Evolutionary conservation across 495 filamentous ascomycete genomes (phyloP), one percentile per base, ranked within the genome.

Genomic region (Tuber umbilicatum): DNA sequence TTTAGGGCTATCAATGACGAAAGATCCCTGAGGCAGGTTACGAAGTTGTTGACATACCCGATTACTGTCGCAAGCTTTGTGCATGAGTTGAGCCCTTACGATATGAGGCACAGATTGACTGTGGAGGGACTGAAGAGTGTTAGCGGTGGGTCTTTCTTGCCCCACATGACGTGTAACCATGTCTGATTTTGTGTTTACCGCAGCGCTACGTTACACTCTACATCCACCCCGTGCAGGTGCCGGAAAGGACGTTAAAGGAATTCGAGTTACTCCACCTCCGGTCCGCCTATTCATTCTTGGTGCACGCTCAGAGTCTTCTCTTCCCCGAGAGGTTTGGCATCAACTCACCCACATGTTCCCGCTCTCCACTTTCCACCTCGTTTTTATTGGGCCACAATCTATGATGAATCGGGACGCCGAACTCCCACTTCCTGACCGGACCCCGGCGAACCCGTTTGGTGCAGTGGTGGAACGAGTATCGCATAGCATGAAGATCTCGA

Each of bases 361-460:
- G 16, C 87, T 89, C 69, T 87, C 90, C 5, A 84, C 87, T 84
- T 89, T 94, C 77, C 93, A 97, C 81, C 84, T 99, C 10, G 89
- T 97, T 82, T 95, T 99, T 82, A 96, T 99, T 81, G 95, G 95
- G 3, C 95, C 95, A 0, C 95, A 99, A 84, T 91, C 91, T 80
- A 98, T 99, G 93, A 84, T 89, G 31, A 94, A 94, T 82, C 90
- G 96, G 76, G 91, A 97, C 76, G 86, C 88, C 55, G 95, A 99
- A 82, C 95, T 94, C 82, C 95, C 95, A 0, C 87, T 98, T 23
- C 95, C 95, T 5, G 89, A 91, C 70, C 90, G 93, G 64, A 95
- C 91, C 0, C 87, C 92, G 3, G 83, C 84, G 4, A 99, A 99
- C 79, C 95, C 96, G 0, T 99, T 94, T 79, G 96, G 96, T 19